Base-by-base conservation (phyloP, 148 eudicot genomes). In the Fagopyrum tataricum region DNA sequence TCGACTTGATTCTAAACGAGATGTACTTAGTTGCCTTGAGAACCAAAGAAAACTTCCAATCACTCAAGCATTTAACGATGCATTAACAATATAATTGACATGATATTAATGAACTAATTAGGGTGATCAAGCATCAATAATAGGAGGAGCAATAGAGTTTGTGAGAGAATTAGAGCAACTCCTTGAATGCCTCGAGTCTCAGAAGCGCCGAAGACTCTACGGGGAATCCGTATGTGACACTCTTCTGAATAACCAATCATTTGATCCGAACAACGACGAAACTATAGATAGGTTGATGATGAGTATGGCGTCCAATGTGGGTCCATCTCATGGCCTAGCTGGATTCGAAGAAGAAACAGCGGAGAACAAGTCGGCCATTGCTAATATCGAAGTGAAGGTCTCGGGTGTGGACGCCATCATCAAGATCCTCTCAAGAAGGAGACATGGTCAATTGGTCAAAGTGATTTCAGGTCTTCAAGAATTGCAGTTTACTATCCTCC, bases 181-280 rank as follows among this genome's bases (percentile, higher is more conserved):
- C 40, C 73, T 75, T 9, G 73, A 75, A 52, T 37, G 64, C 47
- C 73, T 75, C 21, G 61, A 75, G 71, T 56, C 62, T 14, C 64
- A 75, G 53, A 68, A 70, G 11, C 72, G 72, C 15, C 72, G 53
- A 20, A 4, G 52, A 12, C 31, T 70, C 72, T n/a, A 20, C 39
- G 66, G 66, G 10, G 66, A 59, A 59, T 37, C 21, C 11, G 13
- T n/a, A n/a, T n/a, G n/a, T n/a, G n/a, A n/a, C n/a, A n/a, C 31
- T n/a, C n/a, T n/a, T 44, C 51, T 37, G 18, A 40, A 67, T 41
- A 40, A 4, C 44, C 71, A 67, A 6, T 47, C 48, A 47, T 53
- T 53, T 5, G 40, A 39, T 58, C 81, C 87, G 7, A 80, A 83
- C 46, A 72, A 87, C 2, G 88, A 90, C 55, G 81, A 86, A 47